These are phyloP conservation scores for Penicillium dipodomyicola DNA, from an alignment of 495 filamentous ascomycete species.

Conservation along the genomic window DNA sequence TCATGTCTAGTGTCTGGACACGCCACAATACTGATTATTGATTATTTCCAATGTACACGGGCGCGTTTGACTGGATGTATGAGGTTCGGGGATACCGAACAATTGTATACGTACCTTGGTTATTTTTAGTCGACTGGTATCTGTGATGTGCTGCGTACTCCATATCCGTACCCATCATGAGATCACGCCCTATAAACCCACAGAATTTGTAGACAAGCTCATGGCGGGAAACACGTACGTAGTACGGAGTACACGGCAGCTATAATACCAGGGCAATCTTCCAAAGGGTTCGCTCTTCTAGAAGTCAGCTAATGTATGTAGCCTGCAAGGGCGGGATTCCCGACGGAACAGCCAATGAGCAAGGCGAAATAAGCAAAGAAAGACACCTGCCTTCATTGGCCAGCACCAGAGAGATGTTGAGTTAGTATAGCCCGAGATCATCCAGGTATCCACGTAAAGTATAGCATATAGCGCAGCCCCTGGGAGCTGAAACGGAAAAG, in stretches of 20 bases:
- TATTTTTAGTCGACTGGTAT: neutral
- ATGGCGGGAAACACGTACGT: neutral
- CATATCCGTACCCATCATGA: neutral
- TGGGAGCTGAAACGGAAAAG: neutral
- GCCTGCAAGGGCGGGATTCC: neutral
- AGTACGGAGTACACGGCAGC: too few relatives aligned
- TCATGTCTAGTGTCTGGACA: neutral
- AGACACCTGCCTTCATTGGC: neutral
- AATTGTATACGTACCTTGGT: neutral
- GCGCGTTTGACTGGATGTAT: neutral
- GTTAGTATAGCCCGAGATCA: neutral
- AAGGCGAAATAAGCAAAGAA: neutral
- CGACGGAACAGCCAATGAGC: neutral
- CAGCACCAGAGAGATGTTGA: neutral
- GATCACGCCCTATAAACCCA: neutral
- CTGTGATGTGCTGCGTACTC: neutral
- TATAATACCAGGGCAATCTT: neutral
- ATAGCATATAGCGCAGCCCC: neutral
- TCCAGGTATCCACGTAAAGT: slow-evolving; percentile 4
- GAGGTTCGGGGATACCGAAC: neutral
- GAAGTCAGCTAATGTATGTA: neutral
- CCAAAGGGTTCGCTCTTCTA: neutral
- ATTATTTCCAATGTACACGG: neutral
- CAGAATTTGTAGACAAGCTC: neutral
- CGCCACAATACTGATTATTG: neutral